A percentile compares a stretch with the other conserved stretches of the same genome.
phyloP scores from a whole-genome alignment of 2,329 filamentous ascomycete species.

The Ceratocystis eucalypticola region DNA sequence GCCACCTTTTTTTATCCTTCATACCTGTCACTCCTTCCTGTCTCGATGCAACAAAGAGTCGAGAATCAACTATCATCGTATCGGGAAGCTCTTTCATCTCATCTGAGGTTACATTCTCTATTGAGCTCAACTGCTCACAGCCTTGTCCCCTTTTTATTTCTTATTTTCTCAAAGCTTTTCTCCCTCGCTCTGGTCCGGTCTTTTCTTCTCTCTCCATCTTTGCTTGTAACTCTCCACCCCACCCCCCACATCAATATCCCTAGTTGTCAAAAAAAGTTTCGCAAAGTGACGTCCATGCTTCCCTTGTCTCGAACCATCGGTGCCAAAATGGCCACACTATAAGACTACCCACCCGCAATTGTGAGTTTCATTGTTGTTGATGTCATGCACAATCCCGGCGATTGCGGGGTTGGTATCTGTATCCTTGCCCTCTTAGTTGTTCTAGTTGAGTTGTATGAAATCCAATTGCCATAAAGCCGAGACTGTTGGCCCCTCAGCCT shows the following conservation, averaged over 20 bases:
- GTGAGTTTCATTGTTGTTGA: slow-evolving; percentile 5
- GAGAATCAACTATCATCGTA: neutral
- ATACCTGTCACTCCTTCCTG: neutral
- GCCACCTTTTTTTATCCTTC: neutral
- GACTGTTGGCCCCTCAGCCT: neutral
- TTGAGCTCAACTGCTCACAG: neutral
- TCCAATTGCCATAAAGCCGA: neutral
- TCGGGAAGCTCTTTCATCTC: neutral
- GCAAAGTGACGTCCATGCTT: slow-evolving; percentile 4
- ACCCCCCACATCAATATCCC: neutral
- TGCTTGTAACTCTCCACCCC: neutral
- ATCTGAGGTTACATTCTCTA: neutral
- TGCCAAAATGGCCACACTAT: slow-evolving; percentile 11
- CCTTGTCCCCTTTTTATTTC: neutral
- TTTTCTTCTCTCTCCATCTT: neutral
- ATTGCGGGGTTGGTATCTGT: slow-evolving; percentile 7
- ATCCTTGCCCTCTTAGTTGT: neutral
- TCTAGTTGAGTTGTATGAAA: neutral
- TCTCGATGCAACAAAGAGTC: neutral
- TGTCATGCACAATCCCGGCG: slow-evolving; percentile 8
- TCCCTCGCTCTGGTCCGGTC: neutral
- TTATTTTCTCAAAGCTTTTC: slow-evolving; percentile 1
- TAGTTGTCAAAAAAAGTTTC: slow-evolving; percentile 5
- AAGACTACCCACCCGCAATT: slow-evolving; percentile 4
- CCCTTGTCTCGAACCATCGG: slow-evolving; percentile 4